Conservation (phyloP, 805 yeast genomes). For the Wickerhamiella alocasiicola region DNA sequence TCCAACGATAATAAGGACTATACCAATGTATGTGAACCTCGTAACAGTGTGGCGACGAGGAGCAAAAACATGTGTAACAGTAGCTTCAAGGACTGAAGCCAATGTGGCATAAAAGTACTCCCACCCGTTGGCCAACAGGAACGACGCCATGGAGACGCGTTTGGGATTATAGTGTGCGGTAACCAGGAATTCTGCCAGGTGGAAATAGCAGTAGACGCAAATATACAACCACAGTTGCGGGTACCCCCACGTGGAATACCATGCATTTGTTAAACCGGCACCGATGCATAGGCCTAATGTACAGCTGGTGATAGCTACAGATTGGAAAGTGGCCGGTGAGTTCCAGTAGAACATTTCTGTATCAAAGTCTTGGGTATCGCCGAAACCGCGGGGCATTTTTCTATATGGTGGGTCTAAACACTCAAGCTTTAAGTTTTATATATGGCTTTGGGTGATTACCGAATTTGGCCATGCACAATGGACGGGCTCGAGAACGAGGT, state of each 20-base stretch:
- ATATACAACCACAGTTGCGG: slow-evolving; percentile 37
- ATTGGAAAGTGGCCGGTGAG: slow-evolving; percentile 5
- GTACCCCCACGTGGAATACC: slow-evolving; percentile 5
- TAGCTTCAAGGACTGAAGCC: slow-evolving; percentile 40
- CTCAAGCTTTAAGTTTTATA: too few relatives aligned
- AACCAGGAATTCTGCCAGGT: slow-evolving; percentile 65
- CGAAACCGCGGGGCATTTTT: too few relatives aligned
- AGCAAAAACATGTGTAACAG: slow-evolving; percentile 30
- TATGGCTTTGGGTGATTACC: neutral
- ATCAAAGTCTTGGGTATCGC: neutral
- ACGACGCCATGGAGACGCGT: slow-evolving; percentile 59
- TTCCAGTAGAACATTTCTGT: slow-evolving; percentile 2
- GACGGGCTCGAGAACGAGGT: too few relatives aligned
- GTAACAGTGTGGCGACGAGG: slow-evolving; percentile 6
- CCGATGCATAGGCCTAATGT: neutral
- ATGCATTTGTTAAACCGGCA: neutral
- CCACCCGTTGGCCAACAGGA: slow-evolving; percentile 49
- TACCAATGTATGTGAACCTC: slow-evolving; percentile 33
- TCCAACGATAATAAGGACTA: slow-evolving; percentile 40
- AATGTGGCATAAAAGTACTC: slow-evolving; percentile 47
- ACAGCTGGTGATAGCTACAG: slow-evolving; percentile 1
- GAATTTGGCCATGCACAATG: too few relatives aligned
- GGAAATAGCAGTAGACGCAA: slow-evolving; percentile 47
- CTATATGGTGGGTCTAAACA: too few relatives aligned
- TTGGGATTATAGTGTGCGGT: slow-evolving; percentile 64